Conservation (phyloP, 495 filamentous ascomycete genomes). For the Rhypophila decipiens region DNA sequence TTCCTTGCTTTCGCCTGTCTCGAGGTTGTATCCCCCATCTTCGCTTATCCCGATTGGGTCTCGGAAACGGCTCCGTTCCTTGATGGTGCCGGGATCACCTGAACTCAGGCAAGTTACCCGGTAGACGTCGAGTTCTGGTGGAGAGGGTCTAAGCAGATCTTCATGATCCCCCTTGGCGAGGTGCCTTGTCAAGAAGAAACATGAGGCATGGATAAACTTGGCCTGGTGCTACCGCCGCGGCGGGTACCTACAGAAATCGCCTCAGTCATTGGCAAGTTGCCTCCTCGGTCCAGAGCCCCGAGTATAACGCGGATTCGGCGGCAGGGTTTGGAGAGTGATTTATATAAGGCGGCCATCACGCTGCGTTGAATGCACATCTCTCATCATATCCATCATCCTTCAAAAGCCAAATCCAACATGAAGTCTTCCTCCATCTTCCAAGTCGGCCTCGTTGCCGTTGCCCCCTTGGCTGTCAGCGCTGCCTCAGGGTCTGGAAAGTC, state of each 20-base stretch:
- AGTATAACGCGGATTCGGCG: neutral
- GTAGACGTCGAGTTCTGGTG: neutral
- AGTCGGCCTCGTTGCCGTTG: conserved; percentile 15
- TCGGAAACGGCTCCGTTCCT: conserved; percentile 13
- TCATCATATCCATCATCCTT: neutral
- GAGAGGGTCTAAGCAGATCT: neutral
- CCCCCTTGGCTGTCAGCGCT: conserved; percentile 16
- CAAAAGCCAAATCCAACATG: conserved; percentile 11
- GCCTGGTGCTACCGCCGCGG: too few species aligned
- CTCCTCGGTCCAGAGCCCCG: too few species aligned
- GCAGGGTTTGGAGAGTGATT: neutral
- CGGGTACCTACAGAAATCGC: too few species aligned
- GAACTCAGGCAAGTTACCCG: neutral
- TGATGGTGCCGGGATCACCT: conserved; percentile 8
- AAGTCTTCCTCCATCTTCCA: conserved; percentile 11
- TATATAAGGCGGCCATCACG: neutral
- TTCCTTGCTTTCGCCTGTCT: neutral
- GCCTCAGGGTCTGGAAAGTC: conserved; percentile 21
- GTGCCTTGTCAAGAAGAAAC: conserved; percentile 5
- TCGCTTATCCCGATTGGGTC: conserved; percentile 3
- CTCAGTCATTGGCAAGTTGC: neutral
- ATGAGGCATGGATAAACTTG: neutral
- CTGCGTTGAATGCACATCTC: neutral
- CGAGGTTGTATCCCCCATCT: conserved; percentile 2
- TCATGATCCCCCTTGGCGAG: conserved; percentile 8